Conservation (phyloP, 2,329 filamentous ascomycete genomes). For the Penicillium occitanis region DNA sequence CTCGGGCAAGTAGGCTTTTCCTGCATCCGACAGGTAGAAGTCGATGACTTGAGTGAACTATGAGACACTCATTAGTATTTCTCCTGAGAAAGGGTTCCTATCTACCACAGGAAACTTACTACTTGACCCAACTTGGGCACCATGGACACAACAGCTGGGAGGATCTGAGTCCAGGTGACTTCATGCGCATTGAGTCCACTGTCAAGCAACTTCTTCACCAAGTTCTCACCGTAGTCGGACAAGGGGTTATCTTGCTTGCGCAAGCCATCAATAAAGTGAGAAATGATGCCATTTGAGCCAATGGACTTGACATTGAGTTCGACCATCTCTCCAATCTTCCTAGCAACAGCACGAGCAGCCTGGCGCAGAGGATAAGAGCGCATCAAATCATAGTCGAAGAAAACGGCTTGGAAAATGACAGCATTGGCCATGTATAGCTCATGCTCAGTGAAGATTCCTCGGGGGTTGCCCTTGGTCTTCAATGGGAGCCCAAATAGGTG, state of each 20-base stretch:
- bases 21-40: conserved; percentile 64
- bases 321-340: conserved; percentile 61
- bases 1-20: conserved; percentile 57
- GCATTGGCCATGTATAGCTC: conserved; percentile 62
- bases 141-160: conserved; percentile 66
- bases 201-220: conserved; percentile 66
- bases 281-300: conserved; percentile 56
- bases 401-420: conserved; percentile 64
- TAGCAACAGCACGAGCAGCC: conserved; percentile 57
- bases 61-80: neutral
- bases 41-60: conserved; percentile 71
- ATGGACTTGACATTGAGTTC: conserved; percentile 65
- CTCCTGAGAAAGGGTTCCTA: no score
- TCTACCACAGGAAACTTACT: conserved; percentile 43
- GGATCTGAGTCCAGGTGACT: conserved; percentile 68
- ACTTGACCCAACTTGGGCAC: conserved; percentile 70
- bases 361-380: conserved; percentile 66
- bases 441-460: conserved; percentile 57
- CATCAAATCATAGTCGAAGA: conserved; percentile 65
- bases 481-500: conserved; percentile 57
- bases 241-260: conserved; percentile 57
- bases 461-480: conserved; percentile 53
- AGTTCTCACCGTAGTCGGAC: conserved; percentile 62
- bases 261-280: conserved; percentile 50
- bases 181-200: conserved; percentile 63